Conservation (phyloP, 2,329 filamentous ascomycete species). For the Ophiostoma sp. region DNA sequence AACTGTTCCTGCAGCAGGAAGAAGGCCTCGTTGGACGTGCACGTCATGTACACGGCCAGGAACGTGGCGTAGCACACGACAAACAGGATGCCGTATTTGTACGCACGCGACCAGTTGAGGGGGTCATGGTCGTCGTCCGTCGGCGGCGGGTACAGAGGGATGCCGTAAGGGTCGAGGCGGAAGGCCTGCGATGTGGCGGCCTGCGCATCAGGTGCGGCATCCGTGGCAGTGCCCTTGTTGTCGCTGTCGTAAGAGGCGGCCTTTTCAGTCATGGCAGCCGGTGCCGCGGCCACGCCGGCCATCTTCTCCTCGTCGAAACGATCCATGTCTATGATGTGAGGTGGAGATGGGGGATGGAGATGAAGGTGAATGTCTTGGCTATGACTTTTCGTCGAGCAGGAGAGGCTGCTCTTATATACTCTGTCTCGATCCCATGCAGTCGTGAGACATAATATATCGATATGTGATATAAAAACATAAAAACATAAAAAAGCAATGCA, state of each 20-base stretch:
- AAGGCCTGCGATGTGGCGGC: neutral
- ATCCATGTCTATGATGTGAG: neutral
- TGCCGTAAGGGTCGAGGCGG: conserved; percentile 20
- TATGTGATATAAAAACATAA: conserved; percentile 12
- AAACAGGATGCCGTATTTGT: conserved; percentile 45
- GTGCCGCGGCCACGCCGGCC: conserved; percentile 12
- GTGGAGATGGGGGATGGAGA: neutral
- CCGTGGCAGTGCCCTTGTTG: neutral
- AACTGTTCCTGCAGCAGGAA: conserved; percentile 44
- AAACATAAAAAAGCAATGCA: conserved; percentile 3
- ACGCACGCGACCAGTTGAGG: conserved; percentile 46
- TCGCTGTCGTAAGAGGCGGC: neutral
- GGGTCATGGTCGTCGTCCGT: conserved; percentile 40
- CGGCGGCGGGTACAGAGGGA: conserved; percentile 19
- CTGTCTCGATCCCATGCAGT: too few relatives aligned
- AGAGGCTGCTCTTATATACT: neutral
- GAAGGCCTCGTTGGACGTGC: conserved; percentile 51
- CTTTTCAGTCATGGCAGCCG: neutral
- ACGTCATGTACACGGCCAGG: conserved; percentile 47
- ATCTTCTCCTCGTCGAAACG: conserved; percentile 2
- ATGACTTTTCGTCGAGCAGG: neutral
- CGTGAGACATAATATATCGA: too few relatives aligned
- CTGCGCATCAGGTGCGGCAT: neutral
- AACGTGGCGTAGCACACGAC: conserved; percentile 53
- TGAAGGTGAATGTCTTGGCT: conserved; percentile 2